phyloP scores from a whole-genome alignment of 2,329 filamentous ascomycete species.

The Cephalotrichum gorgonifer region DNA sequence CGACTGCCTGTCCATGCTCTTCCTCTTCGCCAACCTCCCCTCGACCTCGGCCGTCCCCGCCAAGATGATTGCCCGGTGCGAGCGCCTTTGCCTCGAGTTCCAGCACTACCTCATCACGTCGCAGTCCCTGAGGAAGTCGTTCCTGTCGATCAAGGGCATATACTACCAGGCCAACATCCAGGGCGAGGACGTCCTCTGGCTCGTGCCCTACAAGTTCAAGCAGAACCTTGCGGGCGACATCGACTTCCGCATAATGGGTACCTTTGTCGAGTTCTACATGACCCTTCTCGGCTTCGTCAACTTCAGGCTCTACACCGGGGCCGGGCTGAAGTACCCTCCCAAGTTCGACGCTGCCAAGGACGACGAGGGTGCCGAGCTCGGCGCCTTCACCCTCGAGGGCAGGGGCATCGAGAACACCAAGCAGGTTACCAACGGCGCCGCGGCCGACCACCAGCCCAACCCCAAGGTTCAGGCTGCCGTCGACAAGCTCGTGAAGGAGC shows the following conservation, averaged over 20 bases:
- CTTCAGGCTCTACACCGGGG: slow-evolving; percentile 82
- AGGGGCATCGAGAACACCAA: slow-evolving; percentile 35
- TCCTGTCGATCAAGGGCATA: slow-evolving; percentile 97
- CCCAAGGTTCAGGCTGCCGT: slow-evolving; percentile 56
- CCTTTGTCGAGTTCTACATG: slow-evolving; percentile 98
- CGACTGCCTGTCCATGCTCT: slow-evolving; percentile 93
- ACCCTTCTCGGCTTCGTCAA: slow-evolving; percentile 93
- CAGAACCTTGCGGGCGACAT: slow-evolving; percentile 89
- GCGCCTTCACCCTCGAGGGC: slow-evolving; percentile 82
- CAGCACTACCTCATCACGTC: slow-evolving; percentile 95
- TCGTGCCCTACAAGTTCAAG: slow-evolving; percentile 97
- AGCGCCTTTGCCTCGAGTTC: slow-evolving; percentile 88
- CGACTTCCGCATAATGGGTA: slow-evolving; percentile 98
- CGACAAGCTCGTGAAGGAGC: slow-evolving; percentile 57
- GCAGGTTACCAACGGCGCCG: slow-evolving; percentile 38
- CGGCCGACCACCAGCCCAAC: slow-evolving; percentile 39
- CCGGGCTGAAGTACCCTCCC: slow-evolving; percentile 89
- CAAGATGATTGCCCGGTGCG: slow-evolving; percentile 92
- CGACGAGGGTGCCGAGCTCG: slow-evolving; percentile 80
- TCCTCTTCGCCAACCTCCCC: slow-evolving; percentile 93
- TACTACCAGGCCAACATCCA: slow-evolving; percentile 98
- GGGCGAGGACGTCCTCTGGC: slow-evolving; percentile 92
- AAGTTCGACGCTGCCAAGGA: slow-evolving; percentile 85
- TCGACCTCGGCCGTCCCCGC: slow-evolving; percentile 81
- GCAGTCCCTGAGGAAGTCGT: slow-evolving; percentile 86